These are phyloP conservation scores for Didymella sp. DNA, from an alignment of 2,329 filamentous ascomycete genomes.

Conservation along the genomic window DNA sequence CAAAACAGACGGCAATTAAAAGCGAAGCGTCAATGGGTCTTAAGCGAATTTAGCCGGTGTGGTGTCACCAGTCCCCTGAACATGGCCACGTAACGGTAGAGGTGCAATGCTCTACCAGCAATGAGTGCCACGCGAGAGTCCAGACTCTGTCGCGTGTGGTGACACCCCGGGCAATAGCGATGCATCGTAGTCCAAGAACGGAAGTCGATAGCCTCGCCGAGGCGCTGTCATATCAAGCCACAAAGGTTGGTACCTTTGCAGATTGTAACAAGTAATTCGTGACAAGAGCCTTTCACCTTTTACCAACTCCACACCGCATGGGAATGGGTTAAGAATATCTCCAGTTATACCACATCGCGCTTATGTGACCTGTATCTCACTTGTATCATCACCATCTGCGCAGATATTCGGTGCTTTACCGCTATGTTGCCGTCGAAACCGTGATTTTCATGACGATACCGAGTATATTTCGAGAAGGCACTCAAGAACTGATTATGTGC, in stretches of 20 bases:
- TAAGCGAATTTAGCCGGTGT: background rate
- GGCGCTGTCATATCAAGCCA: background rate
- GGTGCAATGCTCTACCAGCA: background rate
- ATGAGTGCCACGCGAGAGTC: background rate
- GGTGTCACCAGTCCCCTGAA: background rate
- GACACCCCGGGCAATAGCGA: background rate
- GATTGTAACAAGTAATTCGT: background rate
- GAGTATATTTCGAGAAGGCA: background rate
- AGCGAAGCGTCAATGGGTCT: background rate
- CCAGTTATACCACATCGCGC: too few relatives aligned
- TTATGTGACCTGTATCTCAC: background rate
- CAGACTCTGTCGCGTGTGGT: background rate
- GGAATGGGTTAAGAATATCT: too few relatives aligned
- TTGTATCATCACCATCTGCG: background rate
- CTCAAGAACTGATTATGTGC: background rate
- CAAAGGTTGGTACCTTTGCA: background rate
- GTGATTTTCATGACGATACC: background rate
- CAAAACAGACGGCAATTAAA: background rate
- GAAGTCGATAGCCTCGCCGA: background rate
- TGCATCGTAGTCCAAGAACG: background rate
- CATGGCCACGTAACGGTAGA: background rate
- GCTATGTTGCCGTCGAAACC: background rate
- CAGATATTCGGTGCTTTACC: background rate
- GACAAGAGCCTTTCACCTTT: background rate
- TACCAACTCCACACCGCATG: background rate